Evolutionary conservation across 108 stramenopile species (phyloP).

Genomic region (Nannochloropsis salina): DNA sequence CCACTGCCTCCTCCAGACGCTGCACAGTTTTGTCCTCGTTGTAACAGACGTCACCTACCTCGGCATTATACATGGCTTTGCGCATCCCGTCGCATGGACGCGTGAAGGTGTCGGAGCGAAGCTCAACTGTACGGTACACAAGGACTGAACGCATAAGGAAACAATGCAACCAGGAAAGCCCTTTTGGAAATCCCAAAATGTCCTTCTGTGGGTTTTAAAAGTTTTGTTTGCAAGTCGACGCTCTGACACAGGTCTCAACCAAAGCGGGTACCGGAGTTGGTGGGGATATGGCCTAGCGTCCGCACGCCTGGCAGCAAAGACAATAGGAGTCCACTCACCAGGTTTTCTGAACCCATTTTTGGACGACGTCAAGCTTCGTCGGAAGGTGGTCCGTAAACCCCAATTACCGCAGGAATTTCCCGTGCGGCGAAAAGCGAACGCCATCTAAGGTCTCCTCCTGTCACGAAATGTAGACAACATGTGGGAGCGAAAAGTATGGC

Average conservation of each 20-base stretch:
- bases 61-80: constrained; percentile 59
- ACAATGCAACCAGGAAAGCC: too few species aligned
- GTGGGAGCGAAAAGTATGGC: too few species aligned
- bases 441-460: neutral
- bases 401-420: neutral
- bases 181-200: too few species aligned
- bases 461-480: too few species aligned
- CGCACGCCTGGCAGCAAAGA: too few species aligned
- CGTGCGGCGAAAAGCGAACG: neutral
- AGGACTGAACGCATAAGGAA: too few species aligned
- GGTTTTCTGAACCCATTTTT: neutral
- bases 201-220: too few species aligned
- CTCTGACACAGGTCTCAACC: too few species aligned
- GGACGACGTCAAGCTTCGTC: neutral
- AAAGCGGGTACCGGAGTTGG: too few species aligned
- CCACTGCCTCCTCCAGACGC: constrained; percentile 69
- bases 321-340: neutral
- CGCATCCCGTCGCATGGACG: constrained; percentile 32
- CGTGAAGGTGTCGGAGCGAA: constrained; percentile 43
- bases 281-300: too few species aligned
- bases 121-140: constrained; percentile 24
- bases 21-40: constrained; percentile 84
- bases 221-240: too few species aligned
- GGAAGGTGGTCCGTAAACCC: neutral
- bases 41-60: constrained; percentile 82